A percentile compares a stretch with the other conserved stretches of the same genome.
Conservation (phyloP, 1,284 basidiomycete genomes). For the Ustilago tritici region DNA sequence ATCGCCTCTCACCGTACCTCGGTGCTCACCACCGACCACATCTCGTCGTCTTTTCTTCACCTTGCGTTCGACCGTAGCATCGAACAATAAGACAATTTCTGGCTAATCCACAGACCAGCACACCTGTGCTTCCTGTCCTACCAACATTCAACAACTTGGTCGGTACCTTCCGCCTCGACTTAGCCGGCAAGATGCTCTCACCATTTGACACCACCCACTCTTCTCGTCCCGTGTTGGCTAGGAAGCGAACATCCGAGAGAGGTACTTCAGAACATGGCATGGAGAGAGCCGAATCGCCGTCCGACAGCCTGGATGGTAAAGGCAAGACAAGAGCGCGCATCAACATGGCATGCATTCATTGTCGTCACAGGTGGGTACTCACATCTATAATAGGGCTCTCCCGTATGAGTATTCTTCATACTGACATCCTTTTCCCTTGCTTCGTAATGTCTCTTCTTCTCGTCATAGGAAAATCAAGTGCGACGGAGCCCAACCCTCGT, state of each 20-base stretch:
- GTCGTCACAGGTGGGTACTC: constrained; percentile 57
- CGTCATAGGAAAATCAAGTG: constrained; percentile 62
- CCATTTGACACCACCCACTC: constrained; percentile 28
- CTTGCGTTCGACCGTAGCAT: background rate
- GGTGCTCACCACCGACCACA: background rate
- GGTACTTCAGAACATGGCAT: constrained; percentile 4
- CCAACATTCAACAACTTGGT: background rate
- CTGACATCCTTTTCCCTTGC: background rate
- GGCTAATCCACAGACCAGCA: too few relatives aligned
- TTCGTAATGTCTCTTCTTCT: background rate
- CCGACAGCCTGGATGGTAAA: constrained; percentile 44
- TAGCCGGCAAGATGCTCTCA: constrained; percentile 15
- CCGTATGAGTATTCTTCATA: background rate
- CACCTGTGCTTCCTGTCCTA: background rate
- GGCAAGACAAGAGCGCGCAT: constrained; percentile 45
- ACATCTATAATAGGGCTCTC: background rate
- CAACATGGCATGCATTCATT: constrained; percentile 65
- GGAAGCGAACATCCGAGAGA: constrained; percentile 40
- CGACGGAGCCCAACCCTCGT: constrained; percentile 58
- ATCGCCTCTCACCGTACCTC: background rate
- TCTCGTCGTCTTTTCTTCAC: background rate
- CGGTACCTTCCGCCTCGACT: background rate
- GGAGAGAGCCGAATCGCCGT: constrained; percentile 24
- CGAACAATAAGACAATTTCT: background rate
- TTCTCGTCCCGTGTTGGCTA: constrained; percentile 34